These are phyloP conservation scores for Eimeria necatrix DNA, from an alignment of 169 alveolate genomes.

Conservation along the genomic window DNA sequence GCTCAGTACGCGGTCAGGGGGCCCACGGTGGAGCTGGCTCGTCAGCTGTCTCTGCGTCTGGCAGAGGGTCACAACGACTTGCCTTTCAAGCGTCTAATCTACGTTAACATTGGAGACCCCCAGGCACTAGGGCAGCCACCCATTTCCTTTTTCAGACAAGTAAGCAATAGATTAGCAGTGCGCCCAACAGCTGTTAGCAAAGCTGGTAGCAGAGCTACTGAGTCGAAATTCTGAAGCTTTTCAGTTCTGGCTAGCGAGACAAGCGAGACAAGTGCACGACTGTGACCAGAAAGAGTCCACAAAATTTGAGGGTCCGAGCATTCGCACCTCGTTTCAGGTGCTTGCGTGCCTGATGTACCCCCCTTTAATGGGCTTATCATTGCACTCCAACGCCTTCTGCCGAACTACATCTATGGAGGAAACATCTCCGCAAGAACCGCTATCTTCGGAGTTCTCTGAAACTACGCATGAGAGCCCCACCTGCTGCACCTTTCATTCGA, in stretches of 20 bases:
- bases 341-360: slow-evolving; percentile 75
- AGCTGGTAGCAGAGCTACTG: too few species aligned
- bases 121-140: slow-evolving; percentile 86
- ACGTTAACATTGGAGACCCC: slow-evolving; percentile 86
- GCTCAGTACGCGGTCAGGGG: slow-evolving; percentile 81
- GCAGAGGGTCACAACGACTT: slow-evolving; percentile 7
- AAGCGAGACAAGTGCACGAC: too few species aligned
- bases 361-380: slow-evolving; percentile 57
- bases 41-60: slow-evolving; percentile 49
- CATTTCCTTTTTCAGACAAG: slow-evolving; percentile 84
- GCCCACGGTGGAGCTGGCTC: slow-evolving; percentile 68
- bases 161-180: neutral
- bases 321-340: slow-evolving; percentile 10
- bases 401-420: neutral
- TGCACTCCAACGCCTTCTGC: slow-evolving; percentile 10
- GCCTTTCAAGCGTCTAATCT: slow-evolving; percentile 73
- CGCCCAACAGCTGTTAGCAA: too few species aligned
- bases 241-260: too few species aligned
- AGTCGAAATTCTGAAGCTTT: too few species aligned
- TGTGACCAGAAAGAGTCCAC: too few species aligned
- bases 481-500: neutral
- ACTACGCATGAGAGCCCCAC: neutral
- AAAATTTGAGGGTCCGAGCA: too few species aligned
- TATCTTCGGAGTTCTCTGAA: neutral
- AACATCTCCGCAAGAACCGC: neutral